A percentile compares a stretch with the other conserved stretches of the same genome.
Evolutionary conservation across 225 moss, liverwort and hornwort species (phyloP).

Genomic region (Pseudoscleropodium purum): DNA sequence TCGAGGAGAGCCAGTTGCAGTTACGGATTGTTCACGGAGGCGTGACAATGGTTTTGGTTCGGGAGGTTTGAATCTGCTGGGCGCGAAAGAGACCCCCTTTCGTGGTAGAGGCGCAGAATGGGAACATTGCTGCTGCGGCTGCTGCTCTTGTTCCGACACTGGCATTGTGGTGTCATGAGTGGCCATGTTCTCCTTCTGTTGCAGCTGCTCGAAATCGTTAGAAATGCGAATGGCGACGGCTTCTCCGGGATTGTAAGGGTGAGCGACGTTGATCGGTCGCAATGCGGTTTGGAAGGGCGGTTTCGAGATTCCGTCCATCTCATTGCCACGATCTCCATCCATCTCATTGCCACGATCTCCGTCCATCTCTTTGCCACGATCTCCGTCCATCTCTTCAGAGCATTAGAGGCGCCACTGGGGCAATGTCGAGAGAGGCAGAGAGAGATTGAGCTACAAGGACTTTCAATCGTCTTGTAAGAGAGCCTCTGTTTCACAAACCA

Average conservation of each 20-base stretch:
- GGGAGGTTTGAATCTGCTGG: conserved; percentile 8
- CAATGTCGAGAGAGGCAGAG: background rate
- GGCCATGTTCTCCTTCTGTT: background rate
- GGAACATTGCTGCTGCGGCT: background rate
- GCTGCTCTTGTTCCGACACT: background rate
- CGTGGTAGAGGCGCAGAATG: background rate
- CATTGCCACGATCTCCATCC: background rate
- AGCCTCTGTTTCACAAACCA: background rate
- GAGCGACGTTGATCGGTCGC: background rate
- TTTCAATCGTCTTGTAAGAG: background rate
- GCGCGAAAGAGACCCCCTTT: background rate
- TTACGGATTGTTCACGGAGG: background rate
- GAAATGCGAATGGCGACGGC: background rate
- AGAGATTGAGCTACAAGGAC: background rate
- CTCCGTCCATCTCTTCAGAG: conserved; percentile 2
- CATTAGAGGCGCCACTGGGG: background rate
- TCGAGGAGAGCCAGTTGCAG: background rate
- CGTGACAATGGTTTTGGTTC: conserved; percentile 6
- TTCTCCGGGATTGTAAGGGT: background rate
- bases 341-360: background rate
- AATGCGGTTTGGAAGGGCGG: background rate
- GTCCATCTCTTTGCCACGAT: background rate
- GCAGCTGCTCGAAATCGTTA: conserved; percentile 1
- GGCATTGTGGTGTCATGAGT: background rate
- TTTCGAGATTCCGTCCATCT: background rate